These are phyloP conservation scores for Lasiodiplodia sp. DNA, from an alignment of 2,329 filamentous ascomycete genomes.

Conservation along the genomic window DNA sequence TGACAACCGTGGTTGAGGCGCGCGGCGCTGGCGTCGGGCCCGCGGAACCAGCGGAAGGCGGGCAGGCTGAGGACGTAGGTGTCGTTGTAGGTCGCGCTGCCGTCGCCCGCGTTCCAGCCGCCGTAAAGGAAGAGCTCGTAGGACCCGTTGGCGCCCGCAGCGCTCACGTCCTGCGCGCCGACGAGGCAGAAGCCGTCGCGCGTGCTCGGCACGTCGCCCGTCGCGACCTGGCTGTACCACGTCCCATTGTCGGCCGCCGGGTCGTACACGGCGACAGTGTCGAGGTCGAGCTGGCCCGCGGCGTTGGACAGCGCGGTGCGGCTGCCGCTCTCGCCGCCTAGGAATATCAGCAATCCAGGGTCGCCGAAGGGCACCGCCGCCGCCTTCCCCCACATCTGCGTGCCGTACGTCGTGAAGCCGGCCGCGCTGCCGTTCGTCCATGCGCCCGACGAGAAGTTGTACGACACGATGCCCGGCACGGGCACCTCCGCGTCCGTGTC, in stretches of 20 bases:
- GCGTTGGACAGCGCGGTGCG: background rate
- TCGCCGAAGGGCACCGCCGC: background rate
- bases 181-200: conserved; percentile 17
- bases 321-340: conserved; percentile 15
- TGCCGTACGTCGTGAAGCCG: conserved; percentile 13
- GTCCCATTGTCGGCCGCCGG: background rate
- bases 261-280: conserved; percentile 21
- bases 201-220: conserved; percentile 7
- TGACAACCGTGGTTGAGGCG: background rate
- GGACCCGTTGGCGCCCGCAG: background rate
- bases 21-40: background rate
- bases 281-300: background rate
- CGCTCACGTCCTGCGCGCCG: background rate
- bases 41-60: conserved; percentile 18
- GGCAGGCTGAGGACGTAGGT: conserved; percentile 14
- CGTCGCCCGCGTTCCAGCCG: background rate
- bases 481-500: background rate
- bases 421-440: conserved; percentile 17
- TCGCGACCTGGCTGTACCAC: conserved; percentile 20
- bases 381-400: background rate
- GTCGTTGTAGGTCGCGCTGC: conserved; percentile 4
- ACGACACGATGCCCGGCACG: conserved; percentile 18
- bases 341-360: background rate
- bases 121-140: conserved; percentile 14
- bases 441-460: conserved; percentile 1